A percentile compares a stretch with the other conserved stretches of the same genome.
These are phyloP conservation scores for Hygrocybe punicea DNA, from an alignment of 768 basidiomycete species.

Conservation along the genomic window DNA sequence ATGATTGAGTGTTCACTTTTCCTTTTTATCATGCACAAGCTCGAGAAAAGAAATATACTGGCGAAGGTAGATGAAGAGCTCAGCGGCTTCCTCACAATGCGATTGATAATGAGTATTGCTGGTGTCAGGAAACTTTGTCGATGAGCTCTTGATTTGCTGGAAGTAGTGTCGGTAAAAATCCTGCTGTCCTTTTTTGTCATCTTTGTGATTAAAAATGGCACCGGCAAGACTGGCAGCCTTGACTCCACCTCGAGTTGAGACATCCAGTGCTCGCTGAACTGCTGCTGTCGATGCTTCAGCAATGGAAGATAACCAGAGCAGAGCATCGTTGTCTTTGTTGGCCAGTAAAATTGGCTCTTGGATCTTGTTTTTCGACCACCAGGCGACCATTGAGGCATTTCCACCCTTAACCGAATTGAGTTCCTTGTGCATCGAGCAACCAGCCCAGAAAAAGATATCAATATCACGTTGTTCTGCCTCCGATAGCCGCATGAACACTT, in stretches of 20 bases:
- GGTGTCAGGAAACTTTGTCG: constrained; percentile 30
- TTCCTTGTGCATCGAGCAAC: constrained; percentile 42
- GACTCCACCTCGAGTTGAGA: constrained; percentile 21
- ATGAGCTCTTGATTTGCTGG: constrained; percentile 22
- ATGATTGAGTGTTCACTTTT: constrained; percentile 25
- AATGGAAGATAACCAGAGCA: too few relatives aligned
- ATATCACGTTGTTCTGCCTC: constrained; percentile 12
- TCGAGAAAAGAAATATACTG: constrained; percentile 27
- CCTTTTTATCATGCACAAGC: constrained; percentile 29
- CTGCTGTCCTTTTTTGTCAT: neutral
- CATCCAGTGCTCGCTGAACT: constrained; percentile 15
- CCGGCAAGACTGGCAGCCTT: constrained; percentile 27
- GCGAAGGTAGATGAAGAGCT: constrained; percentile 24
- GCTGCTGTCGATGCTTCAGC: constrained; percentile 21
- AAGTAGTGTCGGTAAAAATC: constrained; percentile 7
- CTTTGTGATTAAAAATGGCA: constrained; percentile 21
- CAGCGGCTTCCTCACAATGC: constrained; percentile 27
- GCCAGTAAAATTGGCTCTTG: constrained; percentile 1
- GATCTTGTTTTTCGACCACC: constrained; percentile 2
- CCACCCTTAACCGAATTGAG: constrained; percentile 34
- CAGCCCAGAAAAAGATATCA: constrained; percentile 34
- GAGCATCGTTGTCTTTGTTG: neutral
- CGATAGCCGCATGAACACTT: constrained; percentile 19
- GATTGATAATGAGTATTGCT: constrained; percentile 37
- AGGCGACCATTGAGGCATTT: constrained; percentile 20